Evolutionary conservation across 257 asterid species (phyloP), one percentile per base, ranked within the genome.

Genomic region (Solanum peruvianum): DNA sequence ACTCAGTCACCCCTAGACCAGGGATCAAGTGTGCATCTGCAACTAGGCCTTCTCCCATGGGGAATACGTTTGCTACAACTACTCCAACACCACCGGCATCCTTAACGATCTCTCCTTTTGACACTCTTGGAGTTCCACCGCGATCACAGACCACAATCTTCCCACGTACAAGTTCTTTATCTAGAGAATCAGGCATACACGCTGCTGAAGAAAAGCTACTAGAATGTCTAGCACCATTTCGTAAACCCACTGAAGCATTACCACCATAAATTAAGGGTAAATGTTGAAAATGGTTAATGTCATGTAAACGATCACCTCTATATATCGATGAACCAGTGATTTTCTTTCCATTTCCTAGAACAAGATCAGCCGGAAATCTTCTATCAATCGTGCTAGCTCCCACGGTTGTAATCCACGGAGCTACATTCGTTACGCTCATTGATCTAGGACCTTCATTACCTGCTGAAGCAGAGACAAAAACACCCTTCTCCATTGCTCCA

Each of bases 351-450:
- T 95, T 92, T 52, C 60, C 93, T 2, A 96, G 93, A 73, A 93
- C 52, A 2, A 96, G 86, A 87, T 93, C 94, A 3, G 98, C 98
- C 0, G 94, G 95, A 44, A 96, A 96, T n/a, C 42, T 92, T 29
- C 99, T 76, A 67, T 96, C 99, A 1, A 96, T 95, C 0, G 99
- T 96, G 90, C 99, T 89, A 1, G 99, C 99, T 2, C 99, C 99
- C 10, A 96, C 96, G 2, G 95, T 95, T 1, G 97, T 95, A 70
- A 96, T 92, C 99, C 99, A 96, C 2, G 99, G 98, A 4, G 98
- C 95, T 7, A 93, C 93, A 73, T 96, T 96, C 5, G 96, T 95
- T 21, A 95, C 98, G 2, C 96, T 92, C 94, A 88, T 90, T 70
- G 85, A 72, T n/a, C 84, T 69, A 1, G 99, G 98, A 2, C 99